These are phyloP conservation scores for Trametes gibbosa DNA, from an alignment of 768 basidiomycete species.

Conservation along the genomic window DNA sequence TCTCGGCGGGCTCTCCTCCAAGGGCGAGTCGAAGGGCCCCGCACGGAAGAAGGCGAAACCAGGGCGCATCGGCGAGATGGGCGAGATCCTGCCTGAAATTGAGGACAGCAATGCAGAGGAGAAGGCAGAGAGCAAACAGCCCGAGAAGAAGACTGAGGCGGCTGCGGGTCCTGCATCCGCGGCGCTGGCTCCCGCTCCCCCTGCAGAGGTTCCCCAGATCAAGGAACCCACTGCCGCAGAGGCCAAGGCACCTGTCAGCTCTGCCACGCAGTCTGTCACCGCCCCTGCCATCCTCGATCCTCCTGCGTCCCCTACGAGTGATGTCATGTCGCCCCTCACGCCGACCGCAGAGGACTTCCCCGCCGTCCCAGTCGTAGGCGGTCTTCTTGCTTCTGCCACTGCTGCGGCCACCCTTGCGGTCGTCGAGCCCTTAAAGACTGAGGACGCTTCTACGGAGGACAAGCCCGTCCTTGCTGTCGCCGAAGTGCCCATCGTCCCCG, in stretches of 20 bases:
- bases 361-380: slow-evolving; percentile 22
- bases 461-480: slow-evolving; percentile 13
- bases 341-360: slow-evolving; percentile 18
- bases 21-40: slow-evolving; percentile 23
- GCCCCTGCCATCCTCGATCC: background rate
- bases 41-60: slow-evolving; percentile 27
- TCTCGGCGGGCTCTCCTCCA: slow-evolving; percentile 4
- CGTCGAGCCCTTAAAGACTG: slow-evolving; percentile 15
- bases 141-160: background rate
- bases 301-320: background rate
- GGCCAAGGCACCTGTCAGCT: slow-evolving; percentile 16
- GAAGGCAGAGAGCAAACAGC: background rate
- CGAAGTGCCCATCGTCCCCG: slow-evolving; percentile 11
- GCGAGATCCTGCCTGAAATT: slow-evolving; percentile 52
- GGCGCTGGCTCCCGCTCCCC: background rate
- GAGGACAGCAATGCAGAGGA: slow-evolving; percentile 38
- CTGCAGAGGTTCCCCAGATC: background rate
- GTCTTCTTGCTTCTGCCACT: slow-evolving; percentile 10
- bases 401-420: slow-evolving; percentile 15
- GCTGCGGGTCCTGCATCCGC: background rate
- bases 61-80: slow-evolving; percentile 62
- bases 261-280: background rate
- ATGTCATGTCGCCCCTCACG: slow-evolving; percentile 4
- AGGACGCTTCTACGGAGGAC: slow-evolving; percentile 20
- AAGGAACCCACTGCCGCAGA: background rate